Evolutionary conservation across 108 stramenopile genomes (phyloP).

Genomic region (Skeletonema costatum): DNA sequence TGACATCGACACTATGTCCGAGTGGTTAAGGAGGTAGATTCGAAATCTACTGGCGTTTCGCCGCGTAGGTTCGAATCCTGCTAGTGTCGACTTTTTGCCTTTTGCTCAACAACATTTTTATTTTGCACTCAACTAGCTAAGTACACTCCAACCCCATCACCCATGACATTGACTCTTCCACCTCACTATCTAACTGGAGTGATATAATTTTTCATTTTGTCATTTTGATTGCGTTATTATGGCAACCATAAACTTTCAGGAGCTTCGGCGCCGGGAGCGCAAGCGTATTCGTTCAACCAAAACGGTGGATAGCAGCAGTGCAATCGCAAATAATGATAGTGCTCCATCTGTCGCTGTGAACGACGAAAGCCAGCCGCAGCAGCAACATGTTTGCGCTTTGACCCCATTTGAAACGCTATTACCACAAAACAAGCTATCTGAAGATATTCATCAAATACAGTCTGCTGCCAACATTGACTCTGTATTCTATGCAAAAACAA

Average conservation of each 20-base stretch:
- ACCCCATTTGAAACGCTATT: conserved; percentile 25
- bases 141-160: too few species aligned
- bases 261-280: conserved; percentile 40
- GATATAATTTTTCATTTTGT: too few species aligned
- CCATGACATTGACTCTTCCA: not conserved
- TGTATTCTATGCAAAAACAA: conserved; percentile 23
- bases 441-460: conserved; percentile 16
- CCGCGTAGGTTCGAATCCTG: conserved; percentile 53
- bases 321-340: too few species aligned
- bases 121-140: not conserved
- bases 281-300: conserved; percentile 5
- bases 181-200: too few species aligned
- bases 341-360: not conserved
- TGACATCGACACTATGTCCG: conserved; percentile 29
- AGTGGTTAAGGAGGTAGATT: conserved; percentile 48
- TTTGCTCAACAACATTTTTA: not conserved
- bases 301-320: not conserved
- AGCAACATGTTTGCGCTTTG: not conserved
- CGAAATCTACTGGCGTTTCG: conserved; percentile 40
- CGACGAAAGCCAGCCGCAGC: not conserved
- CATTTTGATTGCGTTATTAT: not conserved
- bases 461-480: conserved; percentile 14
- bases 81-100: conserved; percentile 6
- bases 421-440: conserved; percentile 4
- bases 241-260: conserved; percentile 27